Percentiles rank a stretch among this genome's conserved stretches.
These are phyloP conservation scores for Pycnococcus provasolii DNA, from an alignment of 139 green algal species.

Conservation along the genomic window DNA sequence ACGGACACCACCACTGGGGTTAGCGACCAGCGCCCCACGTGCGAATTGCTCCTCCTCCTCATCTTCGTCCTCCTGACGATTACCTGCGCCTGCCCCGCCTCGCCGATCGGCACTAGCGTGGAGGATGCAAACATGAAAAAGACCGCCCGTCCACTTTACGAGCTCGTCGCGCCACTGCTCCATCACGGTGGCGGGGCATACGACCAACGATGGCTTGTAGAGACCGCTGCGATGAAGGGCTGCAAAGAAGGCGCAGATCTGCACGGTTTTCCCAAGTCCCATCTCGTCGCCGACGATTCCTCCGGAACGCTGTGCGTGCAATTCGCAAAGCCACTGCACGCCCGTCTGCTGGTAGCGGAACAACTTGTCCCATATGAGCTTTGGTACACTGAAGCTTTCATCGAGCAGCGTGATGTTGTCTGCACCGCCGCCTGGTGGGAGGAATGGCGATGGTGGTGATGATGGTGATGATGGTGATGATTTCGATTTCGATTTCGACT, in stretches of 20 bases:
- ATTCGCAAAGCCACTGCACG: slow-evolving; percentile 97
- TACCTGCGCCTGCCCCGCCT: slow-evolving; percentile 21
- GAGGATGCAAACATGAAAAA: neutral
- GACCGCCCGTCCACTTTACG: slow-evolving; percentile 43
- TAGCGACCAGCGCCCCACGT: neutral
- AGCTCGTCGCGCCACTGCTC: slow-evolving; percentile 90
- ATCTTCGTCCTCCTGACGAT: slow-evolving; percentile 13
- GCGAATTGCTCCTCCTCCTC: slow-evolving; percentile 17
- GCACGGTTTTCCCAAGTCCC: slow-evolving; percentile 81
- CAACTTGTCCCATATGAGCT: slow-evolving; percentile 49
- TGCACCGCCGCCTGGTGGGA: neutral
- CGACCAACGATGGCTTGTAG: slow-evolving; percentile 66
- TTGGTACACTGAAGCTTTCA: slow-evolving; percentile 23
- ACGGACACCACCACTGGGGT: slow-evolving; percentile 7
- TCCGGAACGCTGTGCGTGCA: slow-evolving; percentile 68
- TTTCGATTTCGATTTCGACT: neutral
- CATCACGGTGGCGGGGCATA: slow-evolving; percentile 87
- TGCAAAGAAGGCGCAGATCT: slow-evolving; percentile 60
- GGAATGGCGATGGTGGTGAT: neutral
- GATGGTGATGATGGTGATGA: neutral
- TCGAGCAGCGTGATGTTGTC: slow-evolving; percentile 16
- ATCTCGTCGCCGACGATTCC: slow-evolving; percentile 93
- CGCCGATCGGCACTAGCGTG: neutral
- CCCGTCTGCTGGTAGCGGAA: slow-evolving; percentile 88
- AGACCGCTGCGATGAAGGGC: slow-evolving; percentile 59